Evolutionary conservation across 2,329 filamentous ascomycete genomes (phyloP).

Genomic region (Diplodia mutila): DNA sequence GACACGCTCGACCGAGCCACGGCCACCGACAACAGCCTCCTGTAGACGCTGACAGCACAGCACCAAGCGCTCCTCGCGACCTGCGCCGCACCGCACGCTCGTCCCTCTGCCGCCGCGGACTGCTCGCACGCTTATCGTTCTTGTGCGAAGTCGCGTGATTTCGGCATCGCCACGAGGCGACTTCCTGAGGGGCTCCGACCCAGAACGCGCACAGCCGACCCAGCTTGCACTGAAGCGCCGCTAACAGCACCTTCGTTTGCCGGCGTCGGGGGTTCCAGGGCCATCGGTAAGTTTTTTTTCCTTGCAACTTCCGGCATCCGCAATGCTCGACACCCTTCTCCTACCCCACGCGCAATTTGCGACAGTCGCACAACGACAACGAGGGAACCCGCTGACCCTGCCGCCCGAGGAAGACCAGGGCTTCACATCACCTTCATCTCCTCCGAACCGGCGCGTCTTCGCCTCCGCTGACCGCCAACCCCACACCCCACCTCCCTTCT

Average conservation of each 20-base stretch:
- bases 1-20: conserved; percentile 27
- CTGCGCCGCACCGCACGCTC: conserved; percentile 37
- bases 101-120: conserved; percentile 35
- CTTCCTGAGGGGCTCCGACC: conserved; percentile 47
- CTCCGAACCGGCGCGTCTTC: conserved; percentile 23
- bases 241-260: conserved; percentile 24
- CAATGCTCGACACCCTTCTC: conserved; percentile 23
- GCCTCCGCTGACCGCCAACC: conserved; percentile 21
- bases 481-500: conserved; percentile 17
- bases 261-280: conserved; percentile 23
- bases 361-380: conserved; percentile 25
- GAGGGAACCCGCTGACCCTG: conserved; percentile 8
- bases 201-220: conserved; percentile 31
- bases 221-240: conserved; percentile 23
- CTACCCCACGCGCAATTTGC: conserved; percentile 23
- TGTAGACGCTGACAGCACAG: conserved; percentile 25
- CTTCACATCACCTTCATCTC: conserved; percentile 25
- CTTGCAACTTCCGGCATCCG: conserved; percentile 3
- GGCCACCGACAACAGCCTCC: conserved; percentile 36
- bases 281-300: conserved; percentile 24
- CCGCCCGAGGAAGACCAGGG: conserved; percentile 22
- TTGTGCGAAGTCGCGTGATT: conserved; percentile 41
- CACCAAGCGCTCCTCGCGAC: conserved; percentile 4
- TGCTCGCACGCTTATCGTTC: conserved; percentile 32
- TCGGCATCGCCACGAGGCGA: conserved; percentile 38